Percentiles rank a stretch among this genome's conserved stretches.
Evolutionary conservation across 169 alveolate genomes (phyloP).

Genomic region (Plasmodium coatneyi): DNA sequence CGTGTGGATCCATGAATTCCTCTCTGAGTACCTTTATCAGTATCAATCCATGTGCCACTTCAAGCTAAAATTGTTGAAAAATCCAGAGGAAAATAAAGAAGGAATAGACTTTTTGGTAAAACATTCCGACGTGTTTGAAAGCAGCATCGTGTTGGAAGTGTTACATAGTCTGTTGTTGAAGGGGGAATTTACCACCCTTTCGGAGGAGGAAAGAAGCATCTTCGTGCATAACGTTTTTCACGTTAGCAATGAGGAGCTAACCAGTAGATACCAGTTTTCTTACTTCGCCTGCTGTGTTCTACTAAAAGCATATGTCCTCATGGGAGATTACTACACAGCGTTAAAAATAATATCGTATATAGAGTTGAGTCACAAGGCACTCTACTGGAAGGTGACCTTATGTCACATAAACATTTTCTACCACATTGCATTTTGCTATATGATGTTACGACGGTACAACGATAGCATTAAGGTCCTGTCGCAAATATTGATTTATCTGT

Average conservation of each 20-base stretch:
- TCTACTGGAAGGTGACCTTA: conserved; percentile 89
- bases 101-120: conserved; percentile 71
- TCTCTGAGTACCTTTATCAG: conserved; percentile 89
- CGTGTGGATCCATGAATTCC: conserved; percentile 89
- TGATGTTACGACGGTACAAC: conserved; percentile 89
- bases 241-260: conserved; percentile 38
- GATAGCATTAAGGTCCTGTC: conserved; percentile 84
- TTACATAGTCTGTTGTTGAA: conserved; percentile 58
- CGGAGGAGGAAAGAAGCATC: conserved; percentile 25
- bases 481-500: conserved; percentile 81
- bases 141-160: conserved; percentile 52
- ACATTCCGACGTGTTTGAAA: conserved; percentile 15
- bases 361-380: conserved; percentile 79
- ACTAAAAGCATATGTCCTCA: conserved; percentile 80
- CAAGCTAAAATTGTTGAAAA: conserved; percentile 34
- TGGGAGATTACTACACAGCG: conserved; percentile 88
- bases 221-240: conserved; percentile 29
- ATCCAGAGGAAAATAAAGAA: conserved; percentile 64
- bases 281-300: conserved; percentile 43
- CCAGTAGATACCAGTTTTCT: conserved; percentile 40
- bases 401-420: conserved; percentile 85
- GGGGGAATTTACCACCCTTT: conserved; percentile 22
- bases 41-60: conserved; percentile 86
- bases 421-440: conserved; percentile 86
- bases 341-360: conserved; percentile 79